These are phyloP conservation scores for Paracamarosporium sp. DNA, from an alignment of 2,329 filamentous ascomycete genomes.

Conservation along the genomic window DNA sequence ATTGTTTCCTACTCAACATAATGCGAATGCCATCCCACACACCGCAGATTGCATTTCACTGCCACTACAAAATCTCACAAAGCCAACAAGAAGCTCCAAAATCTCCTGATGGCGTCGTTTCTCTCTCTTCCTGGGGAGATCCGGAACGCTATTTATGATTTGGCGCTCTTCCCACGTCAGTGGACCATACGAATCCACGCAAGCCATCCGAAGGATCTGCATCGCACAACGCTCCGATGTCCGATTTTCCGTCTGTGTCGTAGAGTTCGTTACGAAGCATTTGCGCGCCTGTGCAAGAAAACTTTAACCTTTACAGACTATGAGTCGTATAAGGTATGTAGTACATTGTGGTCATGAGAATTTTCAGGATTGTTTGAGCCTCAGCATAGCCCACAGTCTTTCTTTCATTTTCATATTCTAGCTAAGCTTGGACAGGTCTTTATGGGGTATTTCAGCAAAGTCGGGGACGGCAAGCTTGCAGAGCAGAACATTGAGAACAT, in stretches of 20 bases:
- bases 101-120: constrained; percentile 9
- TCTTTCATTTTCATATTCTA: constrained; percentile 5
- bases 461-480: constrained; percentile 2
- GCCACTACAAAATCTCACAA: background rate
- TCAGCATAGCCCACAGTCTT: too few species aligned
- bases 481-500: constrained; percentile 1
- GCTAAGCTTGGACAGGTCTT: constrained; percentile 11
- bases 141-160: constrained; percentile 28
- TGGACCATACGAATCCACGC: constrained; percentile 8
- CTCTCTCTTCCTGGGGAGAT: constrained; percentile 30
- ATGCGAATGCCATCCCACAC: too few species aligned
- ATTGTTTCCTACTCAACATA: background rate
- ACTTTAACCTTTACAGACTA: constrained; percentile 11
- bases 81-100: too few species aligned
- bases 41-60: too few species aligned
- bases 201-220: constrained; percentile 14
- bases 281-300: constrained; percentile 26
- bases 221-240: constrained; percentile 11
- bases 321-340: background rate
- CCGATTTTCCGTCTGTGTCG: constrained; percentile 27
- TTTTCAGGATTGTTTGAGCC: too few species aligned
- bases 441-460: constrained; percentile 9
- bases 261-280: constrained; percentile 27
- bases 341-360: too few species aligned
- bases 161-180: constrained; percentile 16